These are phyloP conservation scores for Microcos paniculata DNA, from an alignment of 345 rosid genomes.

Conservation along the genomic window DNA sequence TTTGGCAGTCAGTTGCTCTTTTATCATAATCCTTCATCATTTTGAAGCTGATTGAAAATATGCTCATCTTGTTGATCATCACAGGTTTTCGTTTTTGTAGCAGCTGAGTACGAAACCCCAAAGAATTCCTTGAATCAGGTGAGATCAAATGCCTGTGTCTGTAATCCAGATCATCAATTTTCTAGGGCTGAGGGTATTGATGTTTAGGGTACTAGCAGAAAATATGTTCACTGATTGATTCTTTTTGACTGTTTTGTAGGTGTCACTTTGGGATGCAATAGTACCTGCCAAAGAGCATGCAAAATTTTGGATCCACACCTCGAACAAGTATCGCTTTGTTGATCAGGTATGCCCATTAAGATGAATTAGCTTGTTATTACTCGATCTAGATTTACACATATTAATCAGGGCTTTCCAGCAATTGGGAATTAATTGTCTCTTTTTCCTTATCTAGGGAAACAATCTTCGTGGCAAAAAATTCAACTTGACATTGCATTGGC, in stretches of 20 bases:
- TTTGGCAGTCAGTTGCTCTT: background rate
- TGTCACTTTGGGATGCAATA: constrained; percentile 95
- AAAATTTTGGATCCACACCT: constrained; percentile 66
- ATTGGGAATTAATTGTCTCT: background rate
- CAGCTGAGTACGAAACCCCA: constrained; percentile 86
- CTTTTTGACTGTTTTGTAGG: constrained; percentile 34
- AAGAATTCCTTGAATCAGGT: constrained; percentile 92
- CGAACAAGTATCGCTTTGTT: constrained; percentile 89
- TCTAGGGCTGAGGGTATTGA: background rate
- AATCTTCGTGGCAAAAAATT: constrained; percentile 79
- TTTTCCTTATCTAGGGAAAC: constrained; percentile 54
- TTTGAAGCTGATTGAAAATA: background rate
- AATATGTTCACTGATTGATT: background rate
- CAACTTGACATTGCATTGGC: constrained; percentile 95
- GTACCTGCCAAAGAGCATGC: constrained; percentile 81
- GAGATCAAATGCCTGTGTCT: constrained; percentile 3
- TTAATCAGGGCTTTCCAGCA: background rate
- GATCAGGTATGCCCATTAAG: constrained; percentile 58
- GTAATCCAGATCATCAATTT: too few relatives aligned
- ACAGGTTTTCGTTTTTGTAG: constrained; percentile 82
- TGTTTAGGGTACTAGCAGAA: background rate
- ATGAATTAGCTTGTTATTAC: background rate
- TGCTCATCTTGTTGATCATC: constrained; percentile 3
- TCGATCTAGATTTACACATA: background rate
- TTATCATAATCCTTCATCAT: background rate